A percentile compares a stretch with the other conserved stretches of the same genome.
phyloP scores from a whole-genome alignment of 768 basidiomycete species.

The Boletus coccyginus region DNA sequence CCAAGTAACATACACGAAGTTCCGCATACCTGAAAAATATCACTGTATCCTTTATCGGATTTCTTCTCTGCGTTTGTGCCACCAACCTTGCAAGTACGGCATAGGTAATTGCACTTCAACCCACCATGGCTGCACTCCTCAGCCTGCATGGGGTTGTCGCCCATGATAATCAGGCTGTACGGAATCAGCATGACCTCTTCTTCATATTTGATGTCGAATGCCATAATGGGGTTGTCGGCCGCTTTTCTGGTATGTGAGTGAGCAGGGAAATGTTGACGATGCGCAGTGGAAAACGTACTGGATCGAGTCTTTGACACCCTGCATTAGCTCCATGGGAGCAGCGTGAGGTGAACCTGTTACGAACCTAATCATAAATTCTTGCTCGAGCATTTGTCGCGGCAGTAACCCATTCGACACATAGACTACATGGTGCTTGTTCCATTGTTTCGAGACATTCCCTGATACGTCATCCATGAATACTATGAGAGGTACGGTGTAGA shows the following conservation, averaged over 20 bases:
- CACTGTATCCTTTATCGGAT: slow-evolving; percentile 25
- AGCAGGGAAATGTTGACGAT: background rate
- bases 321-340: slow-evolving; percentile 32
- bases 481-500: too few relatives aligned
- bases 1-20: background rate
- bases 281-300: slow-evolving; percentile 6
- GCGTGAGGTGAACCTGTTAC: slow-evolving; percentile 34
- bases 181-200: slow-evolving; percentile 24
- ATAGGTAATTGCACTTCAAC: slow-evolving; percentile 32
- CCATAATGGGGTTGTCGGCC: background rate
- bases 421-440: slow-evolving; percentile 35
- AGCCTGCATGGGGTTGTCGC: slow-evolving; percentile 39
- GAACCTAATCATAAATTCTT: slow-evolving; percentile 31
- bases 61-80: slow-evolving; percentile 23
- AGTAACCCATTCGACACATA: slow-evolving; percentile 35
- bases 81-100: slow-evolving; percentile 32
- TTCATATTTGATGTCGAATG: slow-evolving; percentile 22
- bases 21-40: slow-evolving; percentile 16
- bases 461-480: slow-evolving; percentile 39
- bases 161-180: slow-evolving; percentile 20
- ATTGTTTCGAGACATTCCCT: slow-evolving; percentile 36
- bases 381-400: slow-evolving; percentile 29
- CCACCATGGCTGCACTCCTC: slow-evolving; percentile 35
- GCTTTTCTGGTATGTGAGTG: background rate
- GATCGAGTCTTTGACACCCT: slow-evolving; percentile 27